Base-by-base conservation (phyloP, 2,329 filamentous ascomycete species). In the Sarocladiaceae sp. region DNA sequence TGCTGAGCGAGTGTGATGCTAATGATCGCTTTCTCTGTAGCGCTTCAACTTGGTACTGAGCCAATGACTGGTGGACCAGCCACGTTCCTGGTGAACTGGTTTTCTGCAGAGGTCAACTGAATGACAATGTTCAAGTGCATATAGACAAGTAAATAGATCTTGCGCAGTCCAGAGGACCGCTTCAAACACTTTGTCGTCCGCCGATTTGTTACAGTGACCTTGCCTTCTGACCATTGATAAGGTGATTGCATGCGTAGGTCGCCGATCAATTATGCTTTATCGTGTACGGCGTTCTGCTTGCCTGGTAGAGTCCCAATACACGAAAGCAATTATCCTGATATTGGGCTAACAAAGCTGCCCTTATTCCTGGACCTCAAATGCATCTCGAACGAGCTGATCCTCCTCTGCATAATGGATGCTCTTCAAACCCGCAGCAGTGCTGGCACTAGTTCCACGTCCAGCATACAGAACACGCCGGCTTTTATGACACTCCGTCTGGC, bases 401-500 rank as follows among this genome's bases (percentile, higher is more conserved):
- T 97, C 94, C 77, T 99, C 94, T 81, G 93, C 95, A 72, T 84
- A 75, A 72, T 99, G 94, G 52, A 80, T 83, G 40, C 79, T 75
- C 84, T 99, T 99, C 66, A 94, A 75, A 71, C 94, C 94, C 51
- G 93, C 96, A 33, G 94, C 94, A 23, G 97, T 93, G 58, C 87
- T 93, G 15, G 94, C 93, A 65, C 90, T 96, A 31, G 93, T 93
- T 72, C 91, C 87, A 63, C 94, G 87, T 60, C 94, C 94, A 55
- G 94, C 94, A 71, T 97, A 99, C 84, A 97, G 90, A 67, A 97
- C 91, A 73, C 96, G 90, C 75, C 96, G 92, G 67, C 88, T 85
- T 73, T 95, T 86, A 76, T 97, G 93, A 74, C 96, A 79, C 74
- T 95, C 74, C 1, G 94, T 97, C 68, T 95, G 72, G 77, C 97